Conservation (phyloP, 1,284 basidiomycete species). For the Cystobasidiaceae sp. region DNA sequence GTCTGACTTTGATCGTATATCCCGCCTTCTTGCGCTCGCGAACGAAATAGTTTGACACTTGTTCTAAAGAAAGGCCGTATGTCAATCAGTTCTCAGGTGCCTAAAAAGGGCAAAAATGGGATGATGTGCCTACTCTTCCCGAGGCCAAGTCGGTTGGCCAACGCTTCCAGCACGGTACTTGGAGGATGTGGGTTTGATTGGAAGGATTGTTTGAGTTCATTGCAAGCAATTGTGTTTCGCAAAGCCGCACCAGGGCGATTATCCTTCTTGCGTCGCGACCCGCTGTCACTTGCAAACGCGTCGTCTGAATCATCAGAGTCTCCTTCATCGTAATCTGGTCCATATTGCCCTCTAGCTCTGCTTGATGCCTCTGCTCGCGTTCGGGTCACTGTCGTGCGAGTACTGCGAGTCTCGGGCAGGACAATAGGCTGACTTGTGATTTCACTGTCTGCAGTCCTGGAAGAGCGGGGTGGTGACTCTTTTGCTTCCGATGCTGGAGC, state of each 20-base stretch:
- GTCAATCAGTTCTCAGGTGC: no score
- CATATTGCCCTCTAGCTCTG: no score
- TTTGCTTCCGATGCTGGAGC: no score
- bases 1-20: conserved; percentile 23
- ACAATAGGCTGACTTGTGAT: no score
- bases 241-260: conserved; percentile 22
- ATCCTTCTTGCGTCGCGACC: conserved; percentile 1
- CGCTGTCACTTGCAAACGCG: no score
- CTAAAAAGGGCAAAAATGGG: no score
- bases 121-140: conserved; percentile 19
- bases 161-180: conserved; percentile 17
- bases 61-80: background rate
- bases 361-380: no score
- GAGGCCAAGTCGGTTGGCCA: conserved; percentile 21
- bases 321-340: background rate
- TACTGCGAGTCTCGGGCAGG: no score
- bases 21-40: conserved; percentile 30
- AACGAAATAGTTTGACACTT: conserved; percentile 31
- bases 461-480: no score
- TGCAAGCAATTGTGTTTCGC: conserved; percentile 20
- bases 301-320: background rate
- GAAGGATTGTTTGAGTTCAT: conserved; percentile 13
- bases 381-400: no score
- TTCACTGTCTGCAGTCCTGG: no score
- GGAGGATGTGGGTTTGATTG: conserved; percentile 26